Evolutionary conservation across 257 asterid genomes (phyloP), one percentile per base, ranked within the genome.

Genomic region (Nicotiana undulata): DNA sequence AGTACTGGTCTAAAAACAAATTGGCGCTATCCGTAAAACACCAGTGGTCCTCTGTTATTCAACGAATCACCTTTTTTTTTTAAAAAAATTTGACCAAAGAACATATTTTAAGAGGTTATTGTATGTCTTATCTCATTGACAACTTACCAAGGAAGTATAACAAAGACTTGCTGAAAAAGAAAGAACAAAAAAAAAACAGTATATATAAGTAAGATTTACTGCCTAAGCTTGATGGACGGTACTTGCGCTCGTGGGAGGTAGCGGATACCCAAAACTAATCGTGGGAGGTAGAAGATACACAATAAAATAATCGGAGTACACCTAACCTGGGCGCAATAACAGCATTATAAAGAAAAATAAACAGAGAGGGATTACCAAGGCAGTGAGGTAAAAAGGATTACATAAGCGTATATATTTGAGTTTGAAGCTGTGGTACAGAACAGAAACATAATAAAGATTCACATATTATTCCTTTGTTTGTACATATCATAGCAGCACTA

Each of bases 41-140:
- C 37, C 40, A 72, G 78, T 72, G 77, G 78, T 72, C 78, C 78
- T 72, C 61, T 44, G 20, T 72, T 13, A 49, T 24, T 1, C 78
- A 49, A 31, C 7, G 20, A 63, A 26, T 12, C 67, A 20, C 13
- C 29, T 9, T 56, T 8, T 40, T 40, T 3, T 51, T 51, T 0
- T 3, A 3, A 29, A 29, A 51, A 13, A 51, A 51, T 18, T 51
- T 51, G 18, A 1, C 56, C 18, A 15, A 15, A 51, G 56, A 51
- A 13, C 64, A 59, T 20, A 51, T 13, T 51, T 15, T 18, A 29
- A 29, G 32, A 29, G 32, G 4, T 29, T 29, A 3, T 29, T 29
- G 32, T 3, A 29, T 29, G 32, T 29, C 32, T 29, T 29, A 3
- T 29, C 32, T 29, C 32, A 29, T 29, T 29, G 32, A 29, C 32